Percentiles rank a stretch among this genome's conserved stretches.
Evolutionary conservation across 2,329 filamentous ascomycete species (phyloP).

Genomic region (Blastomyces silverae): DNA sequence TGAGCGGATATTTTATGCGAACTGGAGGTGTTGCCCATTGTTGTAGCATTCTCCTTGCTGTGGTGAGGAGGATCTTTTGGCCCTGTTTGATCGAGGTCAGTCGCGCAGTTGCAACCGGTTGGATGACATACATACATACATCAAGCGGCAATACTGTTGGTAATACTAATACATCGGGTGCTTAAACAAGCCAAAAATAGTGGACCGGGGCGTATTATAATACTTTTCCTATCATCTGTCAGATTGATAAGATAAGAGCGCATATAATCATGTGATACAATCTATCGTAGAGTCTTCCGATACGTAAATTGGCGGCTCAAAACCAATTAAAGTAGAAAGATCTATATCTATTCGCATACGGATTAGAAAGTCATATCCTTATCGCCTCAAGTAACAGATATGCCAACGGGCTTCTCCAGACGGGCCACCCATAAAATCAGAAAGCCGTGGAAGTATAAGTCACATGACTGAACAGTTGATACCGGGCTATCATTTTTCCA

Average conservation of each 20-base stretch:
- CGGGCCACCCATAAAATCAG: no score
- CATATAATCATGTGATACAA: conserved; percentile 6
- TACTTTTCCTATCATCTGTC: no score
- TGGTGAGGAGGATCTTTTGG: not conserved
- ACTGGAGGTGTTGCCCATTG: conserved; percentile 60
- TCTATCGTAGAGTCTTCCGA: not conserved
- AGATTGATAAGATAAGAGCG: conserved; percentile 18
- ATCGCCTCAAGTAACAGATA: not conserved
- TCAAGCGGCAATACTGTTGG: not conserved
- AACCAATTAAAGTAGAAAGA: not conserved
- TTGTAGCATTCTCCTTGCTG: conserved; percentile 28
- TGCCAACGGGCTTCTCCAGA: no score
- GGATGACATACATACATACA: conserved; percentile 10
- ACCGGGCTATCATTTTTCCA: conserved; percentile 8
- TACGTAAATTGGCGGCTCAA: not conserved
- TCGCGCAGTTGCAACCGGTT: not conserved
- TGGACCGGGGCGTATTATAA: not conserved
- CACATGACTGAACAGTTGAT: not conserved
- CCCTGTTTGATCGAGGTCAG: not conserved
- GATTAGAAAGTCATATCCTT: not conserved
- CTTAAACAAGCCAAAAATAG: no score
- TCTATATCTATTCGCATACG: not conserved
- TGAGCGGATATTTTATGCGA: conserved; percentile 65
- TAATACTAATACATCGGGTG: conserved; percentile 3
- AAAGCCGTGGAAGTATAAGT: not conserved